These are phyloP conservation scores for Vachellia pachyceras DNA, from an alignment of 306 rosid genomes.

Conservation along the genomic window DNA sequence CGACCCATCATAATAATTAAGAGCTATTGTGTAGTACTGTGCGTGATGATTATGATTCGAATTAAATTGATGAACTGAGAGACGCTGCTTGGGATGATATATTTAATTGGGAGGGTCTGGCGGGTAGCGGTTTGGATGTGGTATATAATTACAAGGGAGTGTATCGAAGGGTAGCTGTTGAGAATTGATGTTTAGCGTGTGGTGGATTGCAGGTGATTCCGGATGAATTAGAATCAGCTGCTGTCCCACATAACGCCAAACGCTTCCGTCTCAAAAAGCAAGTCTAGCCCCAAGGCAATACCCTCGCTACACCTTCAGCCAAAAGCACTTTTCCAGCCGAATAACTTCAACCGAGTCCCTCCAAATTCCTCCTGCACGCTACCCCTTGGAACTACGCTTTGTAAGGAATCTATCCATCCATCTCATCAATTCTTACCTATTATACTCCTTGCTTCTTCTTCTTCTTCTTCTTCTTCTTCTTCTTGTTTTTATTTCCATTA, in stretches of 20 bases:
- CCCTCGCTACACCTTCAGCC: conserved; percentile 57
- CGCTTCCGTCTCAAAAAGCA: conserved; percentile 52
- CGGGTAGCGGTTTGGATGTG: conserved; percentile 57
- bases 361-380: conserved; percentile 69
- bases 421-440: conserved; percentile 51
- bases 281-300: conserved; percentile 60
- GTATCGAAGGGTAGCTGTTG: conserved; percentile 49
- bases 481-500: not conserved
- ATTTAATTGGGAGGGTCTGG: conserved; percentile 45
- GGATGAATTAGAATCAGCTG: conserved; percentile 69
- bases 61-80: too few relatives aligned
- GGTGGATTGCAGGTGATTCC: too few relatives aligned
- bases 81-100: not conserved
- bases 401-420: conserved; percentile 63
- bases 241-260: conserved; percentile 58
- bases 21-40: too few relatives aligned
- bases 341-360: conserved; percentile 48
- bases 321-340: conserved; percentile 63
- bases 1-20: conserved; percentile 43
- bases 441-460: too few relatives aligned
- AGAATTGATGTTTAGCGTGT: conserved; percentile 15
- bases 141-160: conserved; percentile 45
- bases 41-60: not conserved
- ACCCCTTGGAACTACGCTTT: conserved; percentile 77
- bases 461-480: not conserved